A percentile compares a stretch with the other conserved stretches of the same genome.
These are phyloP conservation scores for Aspergillus campestris DNA, from an alignment of 495 filamentous ascomycete genomes.

Conservation along the genomic window DNA sequence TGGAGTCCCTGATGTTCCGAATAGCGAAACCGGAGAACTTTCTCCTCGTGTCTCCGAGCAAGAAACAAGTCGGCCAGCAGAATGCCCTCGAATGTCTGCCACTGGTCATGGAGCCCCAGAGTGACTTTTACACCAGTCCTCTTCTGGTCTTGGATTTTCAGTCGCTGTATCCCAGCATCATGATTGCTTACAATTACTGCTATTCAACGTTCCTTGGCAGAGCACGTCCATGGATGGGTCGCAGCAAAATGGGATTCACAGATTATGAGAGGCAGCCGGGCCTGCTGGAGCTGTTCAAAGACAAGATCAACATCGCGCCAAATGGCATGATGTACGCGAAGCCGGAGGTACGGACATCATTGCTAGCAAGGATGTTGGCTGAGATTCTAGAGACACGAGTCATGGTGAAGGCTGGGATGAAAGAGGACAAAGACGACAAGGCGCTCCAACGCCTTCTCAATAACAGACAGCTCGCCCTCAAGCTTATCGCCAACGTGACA, in stretches of 20 bases:
- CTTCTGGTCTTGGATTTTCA: conserved; percentile 93
- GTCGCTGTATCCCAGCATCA: conserved; percentile 90
- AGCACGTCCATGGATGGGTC: conserved; percentile 73
- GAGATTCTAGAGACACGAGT: conserved; percentile 95
- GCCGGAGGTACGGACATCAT: conserved; percentile 72
- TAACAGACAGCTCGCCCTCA: conserved; percentile 91
- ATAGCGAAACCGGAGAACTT: conserved; percentile 98
- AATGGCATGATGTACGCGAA: conserved; percentile 97
- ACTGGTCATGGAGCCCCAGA: conserved; percentile 96
- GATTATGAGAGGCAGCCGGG: conserved; percentile 70
- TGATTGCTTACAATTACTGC: conserved; percentile 99
- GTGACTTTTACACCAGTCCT: conserved; percentile 85
- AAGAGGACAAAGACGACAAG: conserved; percentile 83
- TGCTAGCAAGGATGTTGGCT: conserved; percentile 91
- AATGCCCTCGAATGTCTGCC: conserved; percentile 94
- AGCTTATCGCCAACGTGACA: conserved; percentile 94
- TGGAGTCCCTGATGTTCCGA: conserved; percentile 96
- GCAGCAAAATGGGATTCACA: conserved; percentile 90
- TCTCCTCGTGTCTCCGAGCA: conserved; percentile 77
- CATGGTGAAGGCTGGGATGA: conserved; percentile 98
- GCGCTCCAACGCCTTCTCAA: conserved; percentile 80
- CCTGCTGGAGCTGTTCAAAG: conserved; percentile 68
- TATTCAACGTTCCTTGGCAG: conserved; percentile 95
- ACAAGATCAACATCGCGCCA: conserved; percentile 86
- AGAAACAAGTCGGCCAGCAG: conserved; percentile 85